Conservation (phyloP, 495 filamentous ascomycete genomes). For the Venustampulla echinocandica region DNA sequence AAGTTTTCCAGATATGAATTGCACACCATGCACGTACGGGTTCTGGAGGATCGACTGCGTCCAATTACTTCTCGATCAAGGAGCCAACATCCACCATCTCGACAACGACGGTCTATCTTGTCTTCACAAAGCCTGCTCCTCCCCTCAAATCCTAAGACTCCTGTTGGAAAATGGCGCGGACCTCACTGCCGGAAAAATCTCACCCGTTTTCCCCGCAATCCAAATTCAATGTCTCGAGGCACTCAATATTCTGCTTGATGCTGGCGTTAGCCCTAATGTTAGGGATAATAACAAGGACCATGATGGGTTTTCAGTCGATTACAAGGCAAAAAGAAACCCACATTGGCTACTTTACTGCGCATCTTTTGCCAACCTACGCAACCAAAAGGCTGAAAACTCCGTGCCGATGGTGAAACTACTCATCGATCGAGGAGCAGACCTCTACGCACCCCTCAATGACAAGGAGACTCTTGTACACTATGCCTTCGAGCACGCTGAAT, state of each 20-base stretch:
- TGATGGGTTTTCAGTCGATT: slow-evolving; percentile 1
- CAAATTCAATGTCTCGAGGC: slow-evolving; percentile 5
- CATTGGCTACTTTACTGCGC: slow-evolving; percentile 7
- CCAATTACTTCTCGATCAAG: slow-evolving; percentile 26
- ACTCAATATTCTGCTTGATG: slow-evolving; percentile 8
- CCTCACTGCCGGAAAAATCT: slow-evolving; percentile 1
- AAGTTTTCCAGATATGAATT: neutral
- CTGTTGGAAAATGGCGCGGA: slow-evolving; percentile 23
- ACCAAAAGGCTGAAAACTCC: slow-evolving; percentile 4
- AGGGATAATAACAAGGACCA: neutral
- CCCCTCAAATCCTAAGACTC: slow-evolving; percentile 31
- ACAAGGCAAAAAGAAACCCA: neutral
- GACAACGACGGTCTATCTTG: slow-evolving; percentile 20
- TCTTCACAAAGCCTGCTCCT: slow-evolving; percentile 25
- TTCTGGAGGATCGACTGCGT: slow-evolving; percentile 20
- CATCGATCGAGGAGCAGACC: slow-evolving; percentile 17
- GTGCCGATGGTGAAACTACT: slow-evolving; percentile 14
- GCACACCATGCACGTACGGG: neutral
- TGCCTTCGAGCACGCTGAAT: slow-evolving; percentile 17
- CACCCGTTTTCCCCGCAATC: slow-evolving; percentile 13
- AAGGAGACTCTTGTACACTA: slow-evolving; percentile 19
- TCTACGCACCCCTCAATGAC: slow-evolving; percentile 15
- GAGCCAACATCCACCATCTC: slow-evolving; percentile 32
- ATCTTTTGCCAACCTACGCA: slow-evolving; percentile 4
- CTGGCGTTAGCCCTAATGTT: slow-evolving; percentile 9